Base-by-base conservation (phyloP, 2,329 filamentous ascomycete genomes). In the Fusarium dlaminii region DNA sequence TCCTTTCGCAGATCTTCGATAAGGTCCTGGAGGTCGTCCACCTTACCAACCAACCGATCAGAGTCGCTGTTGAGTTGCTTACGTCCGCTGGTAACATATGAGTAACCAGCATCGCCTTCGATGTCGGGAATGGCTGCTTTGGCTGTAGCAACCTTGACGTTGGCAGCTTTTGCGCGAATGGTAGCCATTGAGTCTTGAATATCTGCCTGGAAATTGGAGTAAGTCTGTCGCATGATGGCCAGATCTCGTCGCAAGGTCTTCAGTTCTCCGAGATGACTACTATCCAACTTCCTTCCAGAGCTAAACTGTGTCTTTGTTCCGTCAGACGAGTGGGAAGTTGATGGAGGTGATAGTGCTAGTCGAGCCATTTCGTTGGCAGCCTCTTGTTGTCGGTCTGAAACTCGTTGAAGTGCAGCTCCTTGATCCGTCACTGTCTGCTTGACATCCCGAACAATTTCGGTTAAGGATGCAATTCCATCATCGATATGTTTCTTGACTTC, bases 1-100 rank as follows among this genome's bases (percentile, higher is more conserved):
- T 99, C 96, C 85, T 99, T 98, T 70, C 96, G 94, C 48, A 99
- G 89, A 80, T 99, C 96, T 82, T 99, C 96, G 27, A 99, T 94
- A 62, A 96, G 87, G 82, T 99, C 96, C 83, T 98, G 96, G n/a
- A 99, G 88, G 79, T 98, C 96, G 80, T 99, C 96, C 17, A 99
- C 96, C 79, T 94, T 93, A 76, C 91, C 92, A 75, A 99, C 95
- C 64, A 99, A 91, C 72, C 91, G 92, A 82, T 98, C 96, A 1
- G 94, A 97, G 80, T 98, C 96, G 32, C 92, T 88, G 57, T 92
- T 93, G 68, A 99, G 90, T 67, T 92, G 90, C 83, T 97, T 97
- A 81, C 97, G 97, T 55, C 96, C 96, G 40, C 87, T 89, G 75
- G 93, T 92, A 75, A 99, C 94, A 79, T 98, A 96, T 14, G 91